These are phyloP conservation scores for Nannochloris sp. DNA, from an alignment of 139 green algal genomes.

Conservation along the genomic window DNA sequence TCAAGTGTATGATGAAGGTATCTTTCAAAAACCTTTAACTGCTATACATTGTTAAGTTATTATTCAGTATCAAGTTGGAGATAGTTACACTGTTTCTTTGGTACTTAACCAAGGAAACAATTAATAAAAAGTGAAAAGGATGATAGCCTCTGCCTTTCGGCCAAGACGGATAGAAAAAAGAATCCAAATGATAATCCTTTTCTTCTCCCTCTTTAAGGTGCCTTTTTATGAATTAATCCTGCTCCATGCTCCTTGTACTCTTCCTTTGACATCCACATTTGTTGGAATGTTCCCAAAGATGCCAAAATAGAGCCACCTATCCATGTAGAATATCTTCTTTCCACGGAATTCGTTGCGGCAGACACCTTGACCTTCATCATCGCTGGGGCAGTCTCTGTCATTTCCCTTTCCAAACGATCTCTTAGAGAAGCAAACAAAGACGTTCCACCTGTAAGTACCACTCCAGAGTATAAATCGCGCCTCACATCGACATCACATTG, in stretches of 20 bases:
- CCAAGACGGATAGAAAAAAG: no score
- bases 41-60: not conserved
- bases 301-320: constrained; percentile 91
- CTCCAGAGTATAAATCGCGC: constrained; percentile 70
- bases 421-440: constrained; percentile 52
- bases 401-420: constrained; percentile 79
- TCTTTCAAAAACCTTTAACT: no score
- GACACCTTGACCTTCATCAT: constrained; percentile 73
- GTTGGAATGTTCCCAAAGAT: constrained; percentile 90
- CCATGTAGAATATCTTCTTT: constrained; percentile 76
- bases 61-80: no score
- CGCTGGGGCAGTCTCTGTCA: constrained; percentile 28
- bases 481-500: constrained; percentile 81
- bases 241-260: constrained; percentile 93
- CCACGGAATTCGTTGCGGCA: constrained; percentile 60
- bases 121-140: no score
- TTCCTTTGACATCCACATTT: constrained; percentile 92
- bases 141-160: no score
- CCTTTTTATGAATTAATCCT: constrained; percentile 79
- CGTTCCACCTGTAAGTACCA: constrained; percentile 72
- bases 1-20: no score
- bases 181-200: no score
- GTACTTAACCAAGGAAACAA: not conserved
- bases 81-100: not conserved
- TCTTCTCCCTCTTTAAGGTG: constrained; percentile 44